Evolutionary conservation across 73 alveolate species (phyloP).

Genomic region (Uronychia binucleata): DNA sequence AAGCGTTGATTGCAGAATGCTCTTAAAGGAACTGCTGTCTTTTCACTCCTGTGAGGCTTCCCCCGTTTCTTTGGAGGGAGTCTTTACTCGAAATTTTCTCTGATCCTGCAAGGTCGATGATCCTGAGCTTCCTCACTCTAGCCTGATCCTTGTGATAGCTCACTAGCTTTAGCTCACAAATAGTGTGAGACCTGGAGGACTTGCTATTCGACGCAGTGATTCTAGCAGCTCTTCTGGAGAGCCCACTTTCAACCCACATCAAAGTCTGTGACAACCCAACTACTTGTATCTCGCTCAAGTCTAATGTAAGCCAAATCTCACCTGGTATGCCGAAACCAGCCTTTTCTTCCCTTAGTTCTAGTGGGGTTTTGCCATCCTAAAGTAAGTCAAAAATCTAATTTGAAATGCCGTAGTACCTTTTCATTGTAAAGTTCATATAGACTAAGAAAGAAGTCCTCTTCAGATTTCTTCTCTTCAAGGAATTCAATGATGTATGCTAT

Average conservation of each 20-base stretch:
- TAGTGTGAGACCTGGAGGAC: conserved; percentile 54
- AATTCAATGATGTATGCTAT: conserved; percentile 2
- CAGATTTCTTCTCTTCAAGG: neutral
- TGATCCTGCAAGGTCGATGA: conserved; percentile 67
- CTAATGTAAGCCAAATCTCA: neutral
- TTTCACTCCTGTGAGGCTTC: neutral
- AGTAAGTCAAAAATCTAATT: conserved; percentile 3
- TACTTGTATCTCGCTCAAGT: neutral
- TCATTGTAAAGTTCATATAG: conserved; percentile 63
- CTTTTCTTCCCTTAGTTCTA: conserved; percentile 45
- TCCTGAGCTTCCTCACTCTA: conserved; percentile 29
- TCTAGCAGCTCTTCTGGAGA: conserved; percentile 21
- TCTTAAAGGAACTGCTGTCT: conserved; percentile 24
- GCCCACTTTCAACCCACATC: conserved; percentile 37
- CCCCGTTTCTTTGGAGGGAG: neutral
- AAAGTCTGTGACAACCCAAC: neutral
- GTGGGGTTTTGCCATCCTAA: neutral
- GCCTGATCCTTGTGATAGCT: neutral
- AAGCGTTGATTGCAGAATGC: conserved; percentile 38
- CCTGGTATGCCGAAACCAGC: conserved; percentile 42
- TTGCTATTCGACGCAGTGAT: conserved; percentile 19
- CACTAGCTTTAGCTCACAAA: conserved; percentile 36
- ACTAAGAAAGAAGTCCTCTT: conserved; percentile 7
- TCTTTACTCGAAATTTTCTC: conserved; percentile 23
- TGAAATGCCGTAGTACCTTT: conserved; percentile 3